These are phyloP conservation scores for Ceratocystis eucalypticola DNA, from an alignment of 2,329 filamentous ascomycete species.

Conservation along the genomic window DNA sequence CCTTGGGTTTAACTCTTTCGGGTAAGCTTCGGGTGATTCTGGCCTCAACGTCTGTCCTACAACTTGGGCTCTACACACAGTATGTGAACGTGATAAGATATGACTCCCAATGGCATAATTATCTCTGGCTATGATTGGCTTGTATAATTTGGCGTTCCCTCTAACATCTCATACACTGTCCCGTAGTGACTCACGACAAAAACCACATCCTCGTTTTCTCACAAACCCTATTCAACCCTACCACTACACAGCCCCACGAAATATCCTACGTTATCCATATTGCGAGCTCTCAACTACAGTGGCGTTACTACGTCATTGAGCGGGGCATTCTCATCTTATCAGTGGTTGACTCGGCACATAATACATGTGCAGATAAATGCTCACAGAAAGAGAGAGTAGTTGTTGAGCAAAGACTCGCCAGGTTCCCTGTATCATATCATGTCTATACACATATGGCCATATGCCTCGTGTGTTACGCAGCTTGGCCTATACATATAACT, in stretches of 20 bases:
- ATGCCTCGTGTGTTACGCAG: too few species aligned
- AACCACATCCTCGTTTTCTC: background rate
- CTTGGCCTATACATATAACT: too few species aligned
- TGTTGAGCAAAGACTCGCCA: too few species aligned
- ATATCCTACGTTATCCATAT: too few species aligned
- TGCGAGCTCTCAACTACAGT: background rate
- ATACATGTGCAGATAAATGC: background rate
- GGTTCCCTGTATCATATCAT: too few species aligned
- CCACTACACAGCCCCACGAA: background rate
- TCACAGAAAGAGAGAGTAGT: too few species aligned
- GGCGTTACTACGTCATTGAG: background rate
- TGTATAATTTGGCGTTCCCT: background rate
- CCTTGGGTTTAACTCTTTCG: background rate
- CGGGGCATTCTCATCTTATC: background rate
- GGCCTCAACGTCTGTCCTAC: constrained; percentile 1
- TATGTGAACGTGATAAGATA: background rate
- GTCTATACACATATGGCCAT: too few species aligned
- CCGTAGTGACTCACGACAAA: background rate
- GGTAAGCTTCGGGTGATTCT: background rate
- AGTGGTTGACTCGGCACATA: background rate
- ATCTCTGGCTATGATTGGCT: background rate
- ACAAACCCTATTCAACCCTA: background rate
- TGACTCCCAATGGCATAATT: background rate
- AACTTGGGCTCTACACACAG: background rate
- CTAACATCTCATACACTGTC: background rate